Conservation (phyloP, 2,329 filamentous ascomycete species). For the Arthrinium puccinioides region DNA sequence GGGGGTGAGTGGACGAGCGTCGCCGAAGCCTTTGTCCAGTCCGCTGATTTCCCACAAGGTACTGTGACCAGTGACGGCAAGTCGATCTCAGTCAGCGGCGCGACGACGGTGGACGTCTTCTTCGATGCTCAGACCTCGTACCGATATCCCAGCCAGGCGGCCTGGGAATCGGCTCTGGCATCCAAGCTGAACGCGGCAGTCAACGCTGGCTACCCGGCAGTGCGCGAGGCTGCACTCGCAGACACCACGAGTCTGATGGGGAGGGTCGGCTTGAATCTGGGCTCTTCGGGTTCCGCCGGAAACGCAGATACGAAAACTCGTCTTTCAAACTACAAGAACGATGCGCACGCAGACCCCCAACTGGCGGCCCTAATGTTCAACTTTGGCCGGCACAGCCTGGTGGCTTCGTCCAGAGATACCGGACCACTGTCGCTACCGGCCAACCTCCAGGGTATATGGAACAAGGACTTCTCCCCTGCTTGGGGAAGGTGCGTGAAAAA, state of each 20-base stretch:
- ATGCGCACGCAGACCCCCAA: constrained; percentile 16
- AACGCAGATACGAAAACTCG: constrained; percentile 5
- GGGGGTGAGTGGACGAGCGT: constrained; percentile 9
- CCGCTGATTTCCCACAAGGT: not conserved
- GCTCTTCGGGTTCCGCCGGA: constrained; percentile 7
- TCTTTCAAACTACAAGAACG: constrained; percentile 6
- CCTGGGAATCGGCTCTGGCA: constrained; percentile 14
- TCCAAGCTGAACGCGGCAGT: constrained; percentile 16
- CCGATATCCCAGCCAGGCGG: constrained; percentile 12
- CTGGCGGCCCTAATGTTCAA: constrained; percentile 21
- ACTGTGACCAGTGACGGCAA: constrained; percentile 7
- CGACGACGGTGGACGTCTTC: constrained; percentile 17
- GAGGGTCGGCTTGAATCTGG: constrained; percentile 13
- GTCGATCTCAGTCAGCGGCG: constrained; percentile 11
- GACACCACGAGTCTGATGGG: constrained; percentile 14
- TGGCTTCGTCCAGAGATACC: constrained; percentile 15
- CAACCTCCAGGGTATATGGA: constrained; percentile 29
- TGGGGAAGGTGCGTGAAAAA: constrained; percentile 6
- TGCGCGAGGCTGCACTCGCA: constrained; percentile 9
- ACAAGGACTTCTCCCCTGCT: constrained; percentile 12
- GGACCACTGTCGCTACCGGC: constrained; percentile 17
- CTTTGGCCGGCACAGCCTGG: constrained; percentile 24
- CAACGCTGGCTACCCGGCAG: constrained; percentile 8
- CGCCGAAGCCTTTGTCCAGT: not conserved
- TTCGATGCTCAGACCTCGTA: constrained; percentile 18